Base-by-base conservation (phyloP, 1,139 yeast genomes). In the Lodderomyces orthopsilosis region DNA sequence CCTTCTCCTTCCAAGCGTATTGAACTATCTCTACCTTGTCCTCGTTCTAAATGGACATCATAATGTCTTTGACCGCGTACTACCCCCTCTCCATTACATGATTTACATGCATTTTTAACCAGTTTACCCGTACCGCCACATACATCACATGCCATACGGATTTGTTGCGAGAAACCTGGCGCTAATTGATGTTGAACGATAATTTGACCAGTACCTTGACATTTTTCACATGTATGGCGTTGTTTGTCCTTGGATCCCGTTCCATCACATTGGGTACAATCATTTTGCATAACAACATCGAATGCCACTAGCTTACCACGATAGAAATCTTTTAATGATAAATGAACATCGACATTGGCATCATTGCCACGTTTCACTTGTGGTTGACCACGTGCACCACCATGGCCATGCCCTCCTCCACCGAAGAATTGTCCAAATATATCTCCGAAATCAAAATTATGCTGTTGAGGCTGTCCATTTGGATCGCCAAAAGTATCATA, bases 401-500 rank as follows among this genome's bases (percentile, higher is more conserved):
- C 66, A 9, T 21, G 23, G n/a, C 38, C 34, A 28, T 68, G 67
- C 9, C 58, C 66, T 5, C 61, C 66, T 26, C 66, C 68, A 10
- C 88, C 88, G 58, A 86, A 86, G 68, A 88, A 87, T 52, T 85
- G 83, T 42, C 79, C 75, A 63, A 88, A 85, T 61, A 86, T 72
- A 54, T 85, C 74, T 2, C 71, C 94, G 60, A 87, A 84, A 34
- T 47, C 51, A 35, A 45, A 42, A n/a, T 37, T 37, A 17, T 44
- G 42, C 37, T 87, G 84, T n/a, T 34, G 45, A 14, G 22, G 38
- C 34, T 46, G 51, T 23, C 91, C 72, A 2, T 91, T 94, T 27
- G 93, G 96, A 50, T 83, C 87, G 27, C 98, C 98, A 57, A 71
- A 88, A 42, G 73, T 70, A 62, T 93, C 98, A 59, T 85, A 93